Evolutionary conservation across 2,329 filamentous ascomycete genomes (phyloP).

Genomic region (Fusarium sp.): DNA sequence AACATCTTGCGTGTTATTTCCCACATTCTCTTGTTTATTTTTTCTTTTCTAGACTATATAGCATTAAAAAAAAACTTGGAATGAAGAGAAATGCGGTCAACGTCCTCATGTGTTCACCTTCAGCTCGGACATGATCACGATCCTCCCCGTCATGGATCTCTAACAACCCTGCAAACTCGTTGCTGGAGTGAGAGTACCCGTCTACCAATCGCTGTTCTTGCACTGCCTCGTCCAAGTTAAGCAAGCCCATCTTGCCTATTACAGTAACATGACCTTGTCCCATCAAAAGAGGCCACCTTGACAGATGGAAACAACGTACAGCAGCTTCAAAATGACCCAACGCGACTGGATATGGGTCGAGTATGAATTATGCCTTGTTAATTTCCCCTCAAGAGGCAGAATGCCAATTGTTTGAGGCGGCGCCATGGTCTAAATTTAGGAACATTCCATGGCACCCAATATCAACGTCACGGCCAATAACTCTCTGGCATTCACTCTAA

Average conservation of each 20-base stretch:
- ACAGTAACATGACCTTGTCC: background rate
- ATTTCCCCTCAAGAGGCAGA: background rate
- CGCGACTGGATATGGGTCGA: background rate
- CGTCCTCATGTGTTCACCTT: background rate
- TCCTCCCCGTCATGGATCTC: background rate
- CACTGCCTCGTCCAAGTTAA: conserved; percentile 1
- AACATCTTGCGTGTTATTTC: background rate
- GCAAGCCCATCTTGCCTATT: background rate
- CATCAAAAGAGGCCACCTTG: background rate
- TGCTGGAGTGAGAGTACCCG: conserved; percentile 1
- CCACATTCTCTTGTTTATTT: background rate
- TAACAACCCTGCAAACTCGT: background rate
- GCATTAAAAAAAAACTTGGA: background rate
- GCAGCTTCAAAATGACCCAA: background rate
- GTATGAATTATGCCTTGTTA: background rate
- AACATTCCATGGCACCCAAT: background rate
- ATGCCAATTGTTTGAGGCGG: background rate
- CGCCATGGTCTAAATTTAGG: background rate
- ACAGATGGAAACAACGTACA: background rate
- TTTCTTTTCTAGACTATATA: background rate
- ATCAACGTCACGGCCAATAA: background rate
- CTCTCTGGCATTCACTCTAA: background rate
- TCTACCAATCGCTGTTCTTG: background rate
- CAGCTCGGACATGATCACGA: background rate
- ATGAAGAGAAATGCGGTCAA: background rate